Base-by-base conservation (phyloP, 768 basidiomycete species). In the Amanita pallidorosea region DNA sequence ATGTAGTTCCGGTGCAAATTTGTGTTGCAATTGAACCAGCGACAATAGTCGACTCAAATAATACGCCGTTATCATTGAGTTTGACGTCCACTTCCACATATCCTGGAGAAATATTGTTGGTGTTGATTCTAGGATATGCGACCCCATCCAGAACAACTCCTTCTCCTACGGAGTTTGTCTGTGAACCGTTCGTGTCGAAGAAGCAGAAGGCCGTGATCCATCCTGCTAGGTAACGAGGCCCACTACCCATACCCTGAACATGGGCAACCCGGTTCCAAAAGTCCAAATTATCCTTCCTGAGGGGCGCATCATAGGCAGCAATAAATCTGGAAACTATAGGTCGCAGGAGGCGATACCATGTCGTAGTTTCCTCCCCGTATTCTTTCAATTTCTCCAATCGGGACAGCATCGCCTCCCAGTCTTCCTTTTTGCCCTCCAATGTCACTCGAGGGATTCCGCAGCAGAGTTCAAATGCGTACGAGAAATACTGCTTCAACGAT, bases 151-250 rank as follows among this genome's bases (percentile, higher is more conserved):
- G n/a, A 12, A 23, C 13, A 25, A 25, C 7, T 6, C 18, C 20
- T 8, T 22, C 11, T 11, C 36, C 18, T 7, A 1, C n/a, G 18
- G 18, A 20, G 7, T 65, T 67, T 27, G 61, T 57, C 63, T 68
- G 68, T 38, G 57, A 41, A 2, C 69, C 66, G 2, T 55, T 54
- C n/a, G 58, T 56, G 44, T 59, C 55, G 53, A 68, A 69, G 15
- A 65, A 59, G 40, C 66, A 64, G 34, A 70, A 69, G 13, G 67
- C 65, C n/a, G 65, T 69, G 50, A 69, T 66, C 69, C 69, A 69
- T 0, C 67, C 67, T 4, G 63, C 56, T 4, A 69, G 38, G 48
- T 56, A 61, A 7, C 57, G 57, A 4, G 61, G 57, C 1, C 65
- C 67, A n/a, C 61, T 63, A 9, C 57, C 63, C 17, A 18, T 25